Base-by-base conservation (phyloP, 148 eudicot species). In the Limonium bicolor region DNA sequence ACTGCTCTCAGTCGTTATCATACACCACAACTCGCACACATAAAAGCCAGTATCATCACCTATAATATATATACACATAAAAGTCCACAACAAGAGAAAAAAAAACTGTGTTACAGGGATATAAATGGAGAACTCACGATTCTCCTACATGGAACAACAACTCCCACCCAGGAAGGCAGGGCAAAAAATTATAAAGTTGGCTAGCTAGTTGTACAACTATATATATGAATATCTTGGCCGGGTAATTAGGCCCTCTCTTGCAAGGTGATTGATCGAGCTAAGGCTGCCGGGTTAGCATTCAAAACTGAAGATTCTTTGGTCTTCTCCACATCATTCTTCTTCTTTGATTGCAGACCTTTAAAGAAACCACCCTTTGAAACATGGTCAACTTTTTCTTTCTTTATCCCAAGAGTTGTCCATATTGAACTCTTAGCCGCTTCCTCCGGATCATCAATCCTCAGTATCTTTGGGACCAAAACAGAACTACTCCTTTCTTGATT, bases 391-490 rank as follows among this genome's bases (percentile, higher is more conserved):
- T 56, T 56, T 21, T 44, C 67, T 46, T 80, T 70, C 49, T 77
- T 77, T n/a, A 88, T 88, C 51, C 97, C 97, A 2, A 88, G 84
- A 0, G 93, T 80, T 20, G 65, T 62, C 94, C 94, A 88, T 67
- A 88, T 84, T 11, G 97, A 80, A 65, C 97, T 82, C 68, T 58
- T 88, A 20, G 93, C 92, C 16, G 97, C 87, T 48, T 80, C 97
- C 46, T 88, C 95, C 4, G 84, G 97, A 45, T 88, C 95, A 51
- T 83, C 87, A 5, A 88, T 80, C 56, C 97, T 70, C 59, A 88
- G 62, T 4, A 80, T 88, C 54, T 83, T 88, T 0, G 94, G 96
- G 26, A 80, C 76, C 60, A 88, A 36, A 36, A 88, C 63, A 6
- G 65, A 59, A 44, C 27, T 51, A 63, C 41, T 78, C 15, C 53